These are phyloP conservation scores for Thalassiosira mediterranea DNA, from an alignment of 352 stramenopile genomes.

Conservation along the genomic window DNA sequence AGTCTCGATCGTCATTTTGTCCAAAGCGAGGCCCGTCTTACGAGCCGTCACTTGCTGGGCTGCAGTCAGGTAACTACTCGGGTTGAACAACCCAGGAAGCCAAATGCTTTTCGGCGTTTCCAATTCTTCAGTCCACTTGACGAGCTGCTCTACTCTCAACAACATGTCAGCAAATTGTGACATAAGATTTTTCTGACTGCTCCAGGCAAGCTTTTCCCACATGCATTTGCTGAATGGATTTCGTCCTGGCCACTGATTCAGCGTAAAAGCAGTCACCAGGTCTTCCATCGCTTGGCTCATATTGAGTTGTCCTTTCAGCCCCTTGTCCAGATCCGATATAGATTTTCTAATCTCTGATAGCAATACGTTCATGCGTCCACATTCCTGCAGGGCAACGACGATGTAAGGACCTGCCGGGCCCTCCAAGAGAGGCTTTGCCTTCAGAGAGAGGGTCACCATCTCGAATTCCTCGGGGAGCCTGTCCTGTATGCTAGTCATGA, in stretches of 20 bases:
- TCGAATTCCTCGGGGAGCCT: slow-evolving; percentile 92
- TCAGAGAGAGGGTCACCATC: slow-evolving; percentile 96
- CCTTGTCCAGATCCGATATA: slow-evolving; percentile 93
- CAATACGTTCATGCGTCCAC: slow-evolving; percentile 94
- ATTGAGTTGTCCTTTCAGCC: slow-evolving; percentile 95
- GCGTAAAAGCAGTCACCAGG: slow-evolving; percentile 91
- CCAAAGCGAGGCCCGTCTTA: slow-evolving; percentile 93
- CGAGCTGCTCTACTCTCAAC: slow-evolving; percentile 90
- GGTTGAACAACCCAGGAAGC: slow-evolving; percentile 94
- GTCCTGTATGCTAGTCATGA: slow-evolving; percentile 89
- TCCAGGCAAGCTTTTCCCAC: slow-evolving; percentile 95
- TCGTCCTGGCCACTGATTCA: slow-evolving; percentile 87
- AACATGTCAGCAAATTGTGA: slow-evolving; percentile 93
- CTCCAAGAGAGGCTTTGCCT: slow-evolving; percentile 91
- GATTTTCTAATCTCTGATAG: slow-evolving; percentile 93
- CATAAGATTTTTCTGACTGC: slow-evolving; percentile 88
- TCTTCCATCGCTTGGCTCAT: slow-evolving; percentile 98
- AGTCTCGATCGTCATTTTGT: slow-evolving; percentile 95
- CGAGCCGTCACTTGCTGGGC: slow-evolving; percentile 97
- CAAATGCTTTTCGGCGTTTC: slow-evolving; percentile 95
- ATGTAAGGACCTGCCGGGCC: slow-evolving; percentile 92
- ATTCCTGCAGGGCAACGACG: slow-evolving; percentile 96
- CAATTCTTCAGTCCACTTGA: slow-evolving; percentile 95
- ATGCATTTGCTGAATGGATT: slow-evolving; percentile 95
- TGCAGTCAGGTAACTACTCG: slow-evolving; percentile 94